phyloP scores from a whole-genome alignment of 352 stramenopile species.

The Phytophthora agathidicida region DNA sequence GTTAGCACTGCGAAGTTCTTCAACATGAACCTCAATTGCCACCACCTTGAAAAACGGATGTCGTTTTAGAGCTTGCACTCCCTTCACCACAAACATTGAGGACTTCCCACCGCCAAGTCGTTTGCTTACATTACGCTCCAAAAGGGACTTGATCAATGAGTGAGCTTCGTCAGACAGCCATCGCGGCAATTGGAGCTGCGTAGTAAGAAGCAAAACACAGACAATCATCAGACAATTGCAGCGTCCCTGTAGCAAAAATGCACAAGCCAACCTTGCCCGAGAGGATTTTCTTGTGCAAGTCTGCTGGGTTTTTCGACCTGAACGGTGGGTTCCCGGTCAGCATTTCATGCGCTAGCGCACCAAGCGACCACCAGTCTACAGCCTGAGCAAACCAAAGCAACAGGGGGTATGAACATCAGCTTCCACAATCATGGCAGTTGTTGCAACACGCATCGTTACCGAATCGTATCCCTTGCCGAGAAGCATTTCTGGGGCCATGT shows the following conservation, averaged over 20 bases:
- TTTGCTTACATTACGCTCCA: slow-evolving; percentile 97
- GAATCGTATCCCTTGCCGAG: slow-evolving; percentile 83
- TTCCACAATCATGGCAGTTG: not conserved
- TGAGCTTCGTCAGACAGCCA: slow-evolving; percentile 90
- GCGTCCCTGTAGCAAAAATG: not conserved
- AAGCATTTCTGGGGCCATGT: slow-evolving; percentile 89
- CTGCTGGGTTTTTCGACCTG: slow-evolving; percentile 68
- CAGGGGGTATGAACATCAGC: slow-evolving; percentile 2
- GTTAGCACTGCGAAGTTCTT: not conserved
- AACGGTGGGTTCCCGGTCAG: slow-evolving; percentile 78
- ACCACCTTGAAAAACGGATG: slow-evolving; percentile 94
- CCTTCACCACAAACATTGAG: slow-evolving; percentile 98
- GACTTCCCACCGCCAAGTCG: slow-evolving; percentile 93
- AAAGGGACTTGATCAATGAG: slow-evolving; percentile 95
- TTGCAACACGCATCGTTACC: slow-evolving; percentile 30
- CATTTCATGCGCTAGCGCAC: slow-evolving; percentile 84
- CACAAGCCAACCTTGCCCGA: slow-evolving; percentile 56
- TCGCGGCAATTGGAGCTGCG: slow-evolving; percentile 71
- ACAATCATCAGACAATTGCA: not conserved
- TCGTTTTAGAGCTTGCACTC: slow-evolving; percentile 94
- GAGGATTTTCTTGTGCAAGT: slow-evolving; percentile 82
- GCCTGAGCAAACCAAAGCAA: slow-evolving; percentile 37
- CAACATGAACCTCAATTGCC: not conserved
- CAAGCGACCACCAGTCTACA: slow-evolving; percentile 88
- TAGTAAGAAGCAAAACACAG: not conserved